Percentiles rank a stretch among this genome's conserved stretches.
Conservation (phyloP, 23 red algal genomes). For the Porphyridium purpureum region DNA sequence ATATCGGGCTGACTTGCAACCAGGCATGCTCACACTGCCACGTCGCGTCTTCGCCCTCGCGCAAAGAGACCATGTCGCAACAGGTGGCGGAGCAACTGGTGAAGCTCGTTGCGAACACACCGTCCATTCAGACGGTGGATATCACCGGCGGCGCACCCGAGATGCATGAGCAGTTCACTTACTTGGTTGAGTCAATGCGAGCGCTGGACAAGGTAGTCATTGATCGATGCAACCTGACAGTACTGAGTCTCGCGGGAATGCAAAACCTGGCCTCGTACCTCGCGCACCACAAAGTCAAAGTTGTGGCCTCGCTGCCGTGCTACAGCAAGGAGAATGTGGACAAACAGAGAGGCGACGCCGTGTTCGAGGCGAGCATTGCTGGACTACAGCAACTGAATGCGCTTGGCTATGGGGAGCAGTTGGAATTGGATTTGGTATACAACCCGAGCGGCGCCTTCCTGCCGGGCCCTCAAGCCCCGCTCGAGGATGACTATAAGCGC, state of each 20-base stretch:
- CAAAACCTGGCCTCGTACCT: slow-evolving; percentile 55
- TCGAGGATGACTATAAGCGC: slow-evolving; percentile 63
- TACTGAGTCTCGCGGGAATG: slow-evolving; percentile 27
- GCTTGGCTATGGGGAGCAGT: slow-evolving; percentile 13
- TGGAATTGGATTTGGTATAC: slow-evolving; percentile 74
- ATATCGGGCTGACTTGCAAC: slow-evolving; percentile 94
- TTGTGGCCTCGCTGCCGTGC: slow-evolving; percentile 84
- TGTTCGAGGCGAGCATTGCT: slow-evolving; percentile 55
- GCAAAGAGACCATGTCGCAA: slow-evolving; percentile 63
- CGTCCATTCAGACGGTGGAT: slow-evolving; percentile 38
- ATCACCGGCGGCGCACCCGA: slow-evolving; percentile 98
- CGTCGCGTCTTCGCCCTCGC: slow-evolving; percentile 83
- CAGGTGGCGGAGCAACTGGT: slow-evolving; percentile 51
- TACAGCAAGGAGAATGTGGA: slow-evolving; percentile 78
- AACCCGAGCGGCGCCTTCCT: slow-evolving; percentile 67
- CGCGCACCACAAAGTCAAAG: slow-evolving; percentile 36
- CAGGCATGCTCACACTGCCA: slow-evolving; percentile 89
- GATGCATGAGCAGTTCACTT: slow-evolving; percentile 67
- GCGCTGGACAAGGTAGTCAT: slow-evolving; percentile 30
- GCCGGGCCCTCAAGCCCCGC: slow-evolving; percentile 40
- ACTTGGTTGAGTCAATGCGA: slow-evolving; percentile 20
- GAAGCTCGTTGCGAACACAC: slow-evolving; percentile 15
- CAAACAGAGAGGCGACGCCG: slow-evolving; percentile 65
- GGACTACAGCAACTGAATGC: slow-evolving; percentile 53
- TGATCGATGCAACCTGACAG: slow-evolving; percentile 90